Conservation (phyloP, 192 early-diverging fungal genomes). For the Coemansia sp. region DNA sequence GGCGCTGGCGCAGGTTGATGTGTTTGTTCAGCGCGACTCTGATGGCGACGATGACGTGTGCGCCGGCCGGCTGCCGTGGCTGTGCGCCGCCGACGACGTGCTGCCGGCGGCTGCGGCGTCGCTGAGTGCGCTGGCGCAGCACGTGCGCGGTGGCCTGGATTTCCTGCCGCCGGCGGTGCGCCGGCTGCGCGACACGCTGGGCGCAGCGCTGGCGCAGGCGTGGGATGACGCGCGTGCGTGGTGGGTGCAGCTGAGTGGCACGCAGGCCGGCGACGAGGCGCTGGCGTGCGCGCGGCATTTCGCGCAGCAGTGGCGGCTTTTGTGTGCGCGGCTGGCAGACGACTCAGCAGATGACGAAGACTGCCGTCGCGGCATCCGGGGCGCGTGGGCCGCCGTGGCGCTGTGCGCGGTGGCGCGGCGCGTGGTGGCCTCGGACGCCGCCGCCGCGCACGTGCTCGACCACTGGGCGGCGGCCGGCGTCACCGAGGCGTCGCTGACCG, state of each 20-base stretch:
- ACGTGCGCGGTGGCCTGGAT: constrained; percentile 16
- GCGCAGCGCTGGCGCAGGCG: constrained; percentile 10
- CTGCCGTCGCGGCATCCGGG: constrained; percentile 18
- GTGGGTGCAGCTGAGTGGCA: constrained; percentile 45
- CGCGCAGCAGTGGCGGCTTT: constrained; percentile 15
- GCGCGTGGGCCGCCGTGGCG: constrained; percentile 25
- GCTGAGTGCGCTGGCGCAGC: constrained; percentile 4
- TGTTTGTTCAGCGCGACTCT: no score
- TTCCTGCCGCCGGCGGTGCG: constrained; percentile 17
- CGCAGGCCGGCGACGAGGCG: constrained; percentile 22
- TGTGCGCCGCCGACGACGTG: background rate
- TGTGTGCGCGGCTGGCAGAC: constrained; percentile 15
- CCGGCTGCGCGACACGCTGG: constrained; percentile 9
- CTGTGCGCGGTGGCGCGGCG: constrained; percentile 12
- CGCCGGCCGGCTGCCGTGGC: constrained; percentile 40
- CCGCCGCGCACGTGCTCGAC: constrained; percentile 13
- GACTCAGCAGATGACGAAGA: background rate
- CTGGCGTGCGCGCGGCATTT: constrained; percentile 17
- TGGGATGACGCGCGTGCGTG: constrained; percentile 38
- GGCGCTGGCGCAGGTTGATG: constrained; percentile 14
- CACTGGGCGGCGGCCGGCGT: constrained; percentile 22
- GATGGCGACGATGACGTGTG: constrained; percentile 11
- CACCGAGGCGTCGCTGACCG: background rate
- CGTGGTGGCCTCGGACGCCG: background rate
- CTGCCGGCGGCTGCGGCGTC: background rate